These are phyloP conservation scores for Aspergillus sp. DNA, from an alignment of 2,329 filamentous ascomycete species.

Conservation along the genomic window DNA sequence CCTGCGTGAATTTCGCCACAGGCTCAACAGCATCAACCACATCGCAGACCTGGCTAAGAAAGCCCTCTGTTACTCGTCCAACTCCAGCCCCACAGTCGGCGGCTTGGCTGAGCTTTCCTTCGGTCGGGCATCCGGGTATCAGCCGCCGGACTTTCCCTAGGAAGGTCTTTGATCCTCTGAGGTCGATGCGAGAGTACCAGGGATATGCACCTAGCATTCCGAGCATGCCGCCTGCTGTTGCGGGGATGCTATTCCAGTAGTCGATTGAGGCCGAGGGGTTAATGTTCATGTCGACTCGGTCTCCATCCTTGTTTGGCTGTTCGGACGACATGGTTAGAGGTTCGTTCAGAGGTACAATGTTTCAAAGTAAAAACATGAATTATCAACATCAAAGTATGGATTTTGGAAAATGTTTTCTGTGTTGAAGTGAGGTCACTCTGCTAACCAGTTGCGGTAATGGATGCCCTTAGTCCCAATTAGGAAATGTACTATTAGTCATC, in stretches of 20 bases:
- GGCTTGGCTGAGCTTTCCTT: conserved; percentile 24
- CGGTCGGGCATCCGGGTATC: neutral
- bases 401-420: too few species aligned
- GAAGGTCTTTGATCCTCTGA: neutral
- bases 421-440: too few species aligned
- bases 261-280: neutral
- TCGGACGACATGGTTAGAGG: neutral
- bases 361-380: too few species aligned
- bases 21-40: conserved; percentile 84
- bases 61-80: conserved; percentile 75
- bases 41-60: conserved; percentile 69
- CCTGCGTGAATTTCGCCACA: conserved; percentile 42
- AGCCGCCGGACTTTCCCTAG: neutral
- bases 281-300: neutral
- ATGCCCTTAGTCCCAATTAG: too few species aligned
- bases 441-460: too few species aligned
- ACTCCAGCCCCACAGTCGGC: conserved; percentile 70
- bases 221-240: neutral
- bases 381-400: too few species aligned
- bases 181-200: neutral
- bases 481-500: too few species aligned
- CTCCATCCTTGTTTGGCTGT: neutral
- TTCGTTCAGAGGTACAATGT: too few species aligned
- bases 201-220: neutral
- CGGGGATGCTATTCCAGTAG: neutral